Conservation (phyloP, 2,329 filamentous ascomycete species). For the Cladosporium sp. region DNA sequence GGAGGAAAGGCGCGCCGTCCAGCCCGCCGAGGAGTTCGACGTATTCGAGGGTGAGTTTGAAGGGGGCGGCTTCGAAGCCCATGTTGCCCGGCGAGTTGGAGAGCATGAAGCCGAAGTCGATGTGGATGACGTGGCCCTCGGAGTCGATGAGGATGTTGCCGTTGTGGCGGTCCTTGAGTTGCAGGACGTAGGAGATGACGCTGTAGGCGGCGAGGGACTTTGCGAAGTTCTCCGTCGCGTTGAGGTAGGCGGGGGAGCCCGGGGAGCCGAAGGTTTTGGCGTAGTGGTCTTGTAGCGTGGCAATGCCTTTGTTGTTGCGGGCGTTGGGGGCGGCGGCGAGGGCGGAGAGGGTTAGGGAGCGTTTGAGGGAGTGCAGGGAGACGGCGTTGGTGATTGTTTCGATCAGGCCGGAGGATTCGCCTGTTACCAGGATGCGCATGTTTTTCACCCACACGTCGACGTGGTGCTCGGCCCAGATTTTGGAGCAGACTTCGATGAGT, state of each 20-base stretch:
- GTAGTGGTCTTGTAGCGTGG: slow-evolving; percentile 77
- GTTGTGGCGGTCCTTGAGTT: slow-evolving; percentile 82
- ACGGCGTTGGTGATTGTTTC: slow-evolving; percentile 87
- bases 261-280: slow-evolving; percentile 69
- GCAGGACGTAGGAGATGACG: slow-evolving; percentile 76
- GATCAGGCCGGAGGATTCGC: slow-evolving; percentile 77
- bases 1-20: slow-evolving; percentile 63
- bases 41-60: slow-evolving; percentile 82
- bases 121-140: slow-evolving; percentile 80
- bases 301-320: slow-evolving; percentile 67
- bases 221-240: slow-evolving; percentile 73
- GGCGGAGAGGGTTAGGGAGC: slow-evolving; percentile 70
- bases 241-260: slow-evolving; percentile 63
- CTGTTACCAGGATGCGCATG: slow-evolving; percentile 82
- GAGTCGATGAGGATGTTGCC: slow-evolving; percentile 83
- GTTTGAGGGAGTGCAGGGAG: slow-evolving; percentile 79
- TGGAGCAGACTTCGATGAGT: slow-evolving; percentile 73
- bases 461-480: slow-evolving; percentile 71
- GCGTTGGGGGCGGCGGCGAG: slow-evolving; percentile 70
- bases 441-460: slow-evolving; percentile 82
- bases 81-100: slow-evolving; percentile 81
- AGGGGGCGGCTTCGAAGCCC: slow-evolving; percentile 80
- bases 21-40: slow-evolving; percentile 76
- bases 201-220: slow-evolving; percentile 80
- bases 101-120: slow-evolving; percentile 87